phyloP scores from a whole-genome alignment of 2,329 filamentous ascomycete genomes.

The Pyrenophora teres region DNA sequence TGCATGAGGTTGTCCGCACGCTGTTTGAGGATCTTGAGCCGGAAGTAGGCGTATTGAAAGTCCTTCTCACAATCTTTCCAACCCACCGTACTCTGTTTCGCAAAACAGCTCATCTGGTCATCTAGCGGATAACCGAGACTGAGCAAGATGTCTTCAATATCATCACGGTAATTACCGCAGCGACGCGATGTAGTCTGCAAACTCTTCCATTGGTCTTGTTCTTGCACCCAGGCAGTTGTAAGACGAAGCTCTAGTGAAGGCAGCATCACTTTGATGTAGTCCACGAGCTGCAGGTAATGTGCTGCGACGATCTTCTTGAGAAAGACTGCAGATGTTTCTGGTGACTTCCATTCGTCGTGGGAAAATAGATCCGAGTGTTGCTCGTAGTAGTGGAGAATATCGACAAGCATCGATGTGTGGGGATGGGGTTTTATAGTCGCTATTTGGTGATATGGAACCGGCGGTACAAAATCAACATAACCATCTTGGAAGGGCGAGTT shows the following conservation, averaged over 20 bases:
- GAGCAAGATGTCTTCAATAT: conserved; percentile 41
- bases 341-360: conserved; percentile 26
- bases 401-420: conserved; percentile 34
- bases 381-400: conserved; percentile 36
- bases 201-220: conserved; percentile 43
- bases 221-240: conserved; percentile 40
- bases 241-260: conserved; percentile 41
- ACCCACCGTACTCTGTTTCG: background rate
- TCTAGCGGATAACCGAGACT: conserved; percentile 34
- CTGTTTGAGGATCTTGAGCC: conserved; percentile 40
- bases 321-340: conserved; percentile 32
- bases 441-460: conserved; percentile 1
- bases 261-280: conserved; percentile 44
- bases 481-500: conserved; percentile 39
- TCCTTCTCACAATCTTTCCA: conserved; percentile 40
- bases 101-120: background rate
- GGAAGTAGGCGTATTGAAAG: conserved; percentile 42
- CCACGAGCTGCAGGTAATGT: conserved; percentile 40
- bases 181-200: conserved; percentile 41
- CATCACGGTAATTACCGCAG: conserved; percentile 44
- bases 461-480: conserved; percentile 38
- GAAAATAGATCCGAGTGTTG: conserved; percentile 26
- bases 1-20: conserved; percentile 42
- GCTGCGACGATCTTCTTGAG: conserved; percentile 44
- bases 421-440: conserved; percentile 19